phyloP scores from a whole-genome alignment of 768 basidiomycete species.

The Boletus eberwhitei region DNA sequence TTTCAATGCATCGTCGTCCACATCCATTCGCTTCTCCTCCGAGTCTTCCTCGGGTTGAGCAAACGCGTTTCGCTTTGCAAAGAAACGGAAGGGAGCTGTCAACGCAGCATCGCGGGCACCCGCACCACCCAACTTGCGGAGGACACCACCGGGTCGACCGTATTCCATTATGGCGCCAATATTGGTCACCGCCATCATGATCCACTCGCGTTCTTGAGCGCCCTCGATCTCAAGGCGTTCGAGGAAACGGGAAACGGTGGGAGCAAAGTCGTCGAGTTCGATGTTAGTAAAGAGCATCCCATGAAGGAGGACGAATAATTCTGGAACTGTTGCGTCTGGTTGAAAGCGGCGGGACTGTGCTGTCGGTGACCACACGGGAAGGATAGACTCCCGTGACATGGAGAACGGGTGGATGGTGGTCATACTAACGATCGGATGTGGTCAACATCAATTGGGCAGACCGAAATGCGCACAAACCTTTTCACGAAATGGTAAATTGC shows the following conservation, averaged over 20 bases:
- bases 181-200: constrained; percentile 92
- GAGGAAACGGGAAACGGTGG: constrained; percentile 78
- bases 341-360: constrained; percentile 61
- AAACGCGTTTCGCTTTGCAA: constrained; percentile 44
- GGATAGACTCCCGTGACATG: constrained; percentile 85
- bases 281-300: constrained; percentile 98
- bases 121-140: constrained; percentile 57
- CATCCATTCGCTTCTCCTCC: constrained; percentile 61
- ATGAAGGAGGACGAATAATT: constrained; percentile 88
- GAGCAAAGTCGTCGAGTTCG: constrained; percentile 85
- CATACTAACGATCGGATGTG: constrained; percentile 51
- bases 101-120: constrained; percentile 39
- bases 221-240: constrained; percentile 84
- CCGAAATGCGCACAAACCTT: constrained; percentile 52
- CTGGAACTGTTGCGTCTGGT: constrained; percentile 70
- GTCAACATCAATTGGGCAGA: constrained; percentile 3
- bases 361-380: constrained; percentile 80
- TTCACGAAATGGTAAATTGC: constrained; percentile 93
- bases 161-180: constrained; percentile 84
- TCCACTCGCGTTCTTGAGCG: constrained; percentile 85
- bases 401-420: constrained; percentile 86
- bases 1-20: constrained; percentile 48
- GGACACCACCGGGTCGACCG: constrained; percentile 67
- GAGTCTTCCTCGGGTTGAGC: constrained; percentile 33
- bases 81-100: constrained; percentile 41